Evolutionary conservation across 2,329 filamentous ascomycete genomes (phyloP).

Genomic region (Aspergillus sp.): DNA sequence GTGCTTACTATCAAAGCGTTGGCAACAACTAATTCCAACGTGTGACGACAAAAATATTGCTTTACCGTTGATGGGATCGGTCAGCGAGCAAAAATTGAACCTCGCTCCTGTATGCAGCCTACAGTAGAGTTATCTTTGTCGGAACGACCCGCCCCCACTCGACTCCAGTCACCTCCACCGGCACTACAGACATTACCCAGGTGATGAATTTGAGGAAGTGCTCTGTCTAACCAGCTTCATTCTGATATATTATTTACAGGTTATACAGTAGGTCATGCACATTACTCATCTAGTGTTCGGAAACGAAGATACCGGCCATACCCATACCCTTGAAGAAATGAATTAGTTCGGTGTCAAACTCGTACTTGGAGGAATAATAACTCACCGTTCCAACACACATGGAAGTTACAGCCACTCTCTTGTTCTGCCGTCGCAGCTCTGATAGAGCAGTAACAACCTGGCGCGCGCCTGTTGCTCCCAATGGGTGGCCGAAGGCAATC

Average conservation of each 20-base stretch:
- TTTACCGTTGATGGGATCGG: not conserved
- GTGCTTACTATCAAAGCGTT: not conserved
- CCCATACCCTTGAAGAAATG: slow-evolving; percentile 51
- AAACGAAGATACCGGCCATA: slow-evolving; percentile 92
- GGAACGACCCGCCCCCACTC: not conserved
- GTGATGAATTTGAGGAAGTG: not conserved
- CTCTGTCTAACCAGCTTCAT: not conserved
- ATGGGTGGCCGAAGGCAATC: slow-evolving; percentile 89
- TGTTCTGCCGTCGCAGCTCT: slow-evolving; percentile 74
- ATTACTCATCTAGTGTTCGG: slow-evolving; percentile 61
- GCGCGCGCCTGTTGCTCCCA: slow-evolving; percentile 85
- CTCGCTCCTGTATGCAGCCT: not conserved
- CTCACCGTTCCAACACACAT: slow-evolving; percentile 90
- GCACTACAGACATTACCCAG: not conserved
- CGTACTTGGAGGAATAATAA: slow-evolving; percentile 31
- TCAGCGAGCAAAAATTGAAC: not conserved
- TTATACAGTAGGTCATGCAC: not conserved
- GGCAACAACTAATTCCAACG: not conserved
- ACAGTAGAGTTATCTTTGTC: not conserved
- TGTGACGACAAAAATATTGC: not conserved
- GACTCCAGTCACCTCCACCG: not conserved
- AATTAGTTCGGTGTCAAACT: not conserved
- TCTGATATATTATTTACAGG: slow-evolving; percentile 5
- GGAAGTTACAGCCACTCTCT: slow-evolving; percentile 81
- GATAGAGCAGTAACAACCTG: slow-evolving; percentile 87